Base-by-base conservation (phyloP, 768 basidiomycete genomes). In the Leucocoprinus leucothites region DNA sequence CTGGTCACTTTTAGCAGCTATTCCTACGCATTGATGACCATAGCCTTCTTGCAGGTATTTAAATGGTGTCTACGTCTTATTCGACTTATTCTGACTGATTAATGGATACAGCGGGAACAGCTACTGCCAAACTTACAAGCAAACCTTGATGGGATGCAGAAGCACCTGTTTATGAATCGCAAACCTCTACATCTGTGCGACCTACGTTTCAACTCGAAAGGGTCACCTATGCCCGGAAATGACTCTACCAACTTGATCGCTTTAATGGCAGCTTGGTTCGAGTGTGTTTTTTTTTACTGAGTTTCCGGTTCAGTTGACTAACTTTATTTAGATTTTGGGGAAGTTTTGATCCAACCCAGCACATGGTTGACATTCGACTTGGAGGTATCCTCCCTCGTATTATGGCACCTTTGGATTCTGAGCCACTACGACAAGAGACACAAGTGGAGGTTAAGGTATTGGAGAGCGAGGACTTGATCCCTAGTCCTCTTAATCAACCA, bases 1-100 rank as follows among this genome's bases (percentile, higher is more conserved):
- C 59, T 68, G 1, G 48, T 60, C 3, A 77, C 77, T 2, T 84
- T 87, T 62, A 86, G 80, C 57, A 87, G 84, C 58, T 87, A 87
- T 65, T 73, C 84, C 1, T 64, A 84, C 21, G 70, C 76, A 9
- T 63, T 87, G 60, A 85, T 88, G 84, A 78, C 79, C 0, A 75
- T 88, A 36, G 79, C 71, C 0, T 79, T 79, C 56, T 64, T 86
- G 3, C 87, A 87, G 71, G 84, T 82, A 44, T 45, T 67, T 64
- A 34, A 4, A 11, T 16, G 19, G 51, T 44, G 21, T 44, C 26
- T 1, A n/a, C 18, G 16, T 45, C 16, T 57, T 18, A 25, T 50
- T 36, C 35, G 2, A 13, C 7, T 13, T 38, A 11, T n/a, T 11
- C 16, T 48, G 11, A 40, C 24, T n/a, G 41, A 7, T 21, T 16